Conservation (phyloP, 2,329 filamentous ascomycete species). For the Trichoderma sp. region DNA sequence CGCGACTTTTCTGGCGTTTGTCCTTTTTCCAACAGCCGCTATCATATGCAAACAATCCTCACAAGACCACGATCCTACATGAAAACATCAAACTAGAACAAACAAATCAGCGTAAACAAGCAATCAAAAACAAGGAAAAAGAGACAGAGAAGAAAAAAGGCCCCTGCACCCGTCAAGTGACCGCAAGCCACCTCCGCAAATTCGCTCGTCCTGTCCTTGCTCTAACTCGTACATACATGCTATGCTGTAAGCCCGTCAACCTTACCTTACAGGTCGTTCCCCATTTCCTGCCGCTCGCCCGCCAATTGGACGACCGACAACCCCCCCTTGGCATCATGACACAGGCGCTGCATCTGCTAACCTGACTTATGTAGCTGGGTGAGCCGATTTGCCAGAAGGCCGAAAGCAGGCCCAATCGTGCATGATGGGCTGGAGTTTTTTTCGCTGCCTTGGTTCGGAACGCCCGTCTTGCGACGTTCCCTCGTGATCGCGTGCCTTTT, state of each 20-base stretch:
- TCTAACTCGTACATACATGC: neutral
- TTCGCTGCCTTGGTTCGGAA: neutral
- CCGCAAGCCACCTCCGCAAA: slow-evolving; percentile 20
- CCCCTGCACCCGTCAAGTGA: slow-evolving; percentile 14
- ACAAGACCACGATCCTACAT: neutral
- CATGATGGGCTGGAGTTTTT: neutral
- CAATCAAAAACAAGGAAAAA: neutral
- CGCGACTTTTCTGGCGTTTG: neutral
- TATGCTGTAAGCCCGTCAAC: neutral
- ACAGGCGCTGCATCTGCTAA: neutral
- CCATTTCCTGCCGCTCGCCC: neutral
- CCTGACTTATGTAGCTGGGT: neutral
- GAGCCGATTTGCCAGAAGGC: neutral
- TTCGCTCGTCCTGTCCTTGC: slow-evolving; percentile 1
- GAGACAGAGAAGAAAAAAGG: neutral
- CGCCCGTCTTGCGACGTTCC: neutral
- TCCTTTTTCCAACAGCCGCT: neutral
- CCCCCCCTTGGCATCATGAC: neutral
- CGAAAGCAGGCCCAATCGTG: neutral
- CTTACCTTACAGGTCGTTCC: neutral
- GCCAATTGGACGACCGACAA: neutral
- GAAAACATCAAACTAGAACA: neutral
- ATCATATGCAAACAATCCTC: neutral
- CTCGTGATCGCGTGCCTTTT: slow-evolving; percentile 15
- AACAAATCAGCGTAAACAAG: neutral